Conservation (phyloP, 2,329 filamentous ascomycete genomes). For the Pezicula radicicola region DNA sequence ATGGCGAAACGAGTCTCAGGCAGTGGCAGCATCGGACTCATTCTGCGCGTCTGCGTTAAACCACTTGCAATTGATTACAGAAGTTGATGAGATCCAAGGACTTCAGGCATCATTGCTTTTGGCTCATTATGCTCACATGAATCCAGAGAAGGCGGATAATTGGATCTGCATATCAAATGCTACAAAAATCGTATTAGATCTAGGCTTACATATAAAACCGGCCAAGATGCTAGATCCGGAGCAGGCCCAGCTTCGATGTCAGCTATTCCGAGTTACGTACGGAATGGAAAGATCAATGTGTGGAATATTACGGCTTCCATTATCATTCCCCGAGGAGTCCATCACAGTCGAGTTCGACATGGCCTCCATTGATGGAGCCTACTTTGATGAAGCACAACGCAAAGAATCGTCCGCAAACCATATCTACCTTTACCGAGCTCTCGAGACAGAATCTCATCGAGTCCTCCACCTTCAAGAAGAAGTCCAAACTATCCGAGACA, state of each 20-base stretch:
- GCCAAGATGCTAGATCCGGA: background rate
- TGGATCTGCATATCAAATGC: conserved; percentile 2
- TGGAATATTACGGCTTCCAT: conserved; percentile 1
- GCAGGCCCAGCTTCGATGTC: background rate
- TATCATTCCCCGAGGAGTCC: conserved; percentile 4
- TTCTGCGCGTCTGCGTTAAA: conserved; percentile 1
- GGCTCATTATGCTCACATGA: conserved; percentile 3
- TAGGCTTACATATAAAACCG: conserved; percentile 2
- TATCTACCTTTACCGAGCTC: conserved; percentile 10
- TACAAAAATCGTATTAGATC: background rate
- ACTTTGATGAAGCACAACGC: background rate
- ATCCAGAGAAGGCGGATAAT: conserved; percentile 3
- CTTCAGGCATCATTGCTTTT: conserved; percentile 1
- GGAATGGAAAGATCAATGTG: conserved; percentile 5
- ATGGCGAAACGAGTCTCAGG: conserved; percentile 1
- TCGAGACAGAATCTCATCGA: conserved; percentile 14
- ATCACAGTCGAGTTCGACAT: conserved; percentile 1
- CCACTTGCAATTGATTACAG: background rate
- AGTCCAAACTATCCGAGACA: background rate
- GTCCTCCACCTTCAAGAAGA: conserved; percentile 12
- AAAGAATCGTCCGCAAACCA: conserved; percentile 12
- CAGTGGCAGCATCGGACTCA: background rate
- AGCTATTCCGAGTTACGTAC: conserved; percentile 1
- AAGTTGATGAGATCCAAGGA: background rate
- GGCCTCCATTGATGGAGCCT: background rate